Evolutionary conservation across 805 yeast species (phyloP), one percentile per base, ranked within the genome.

Genomic region (Pichia nanzhaoensis): DNA sequence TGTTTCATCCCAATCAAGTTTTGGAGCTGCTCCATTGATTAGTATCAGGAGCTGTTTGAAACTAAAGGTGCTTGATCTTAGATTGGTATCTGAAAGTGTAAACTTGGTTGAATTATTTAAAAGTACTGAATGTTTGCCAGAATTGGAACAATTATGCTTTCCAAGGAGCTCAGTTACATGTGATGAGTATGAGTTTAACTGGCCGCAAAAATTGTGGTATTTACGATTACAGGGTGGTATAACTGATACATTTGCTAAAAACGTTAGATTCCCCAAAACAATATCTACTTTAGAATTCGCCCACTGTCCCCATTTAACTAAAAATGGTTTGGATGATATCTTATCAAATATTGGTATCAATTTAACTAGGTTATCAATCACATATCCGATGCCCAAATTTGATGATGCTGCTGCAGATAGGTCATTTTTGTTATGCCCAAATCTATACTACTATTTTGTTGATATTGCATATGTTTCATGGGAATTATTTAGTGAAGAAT

Each of bases 1-100:
- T 55, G 75, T 84, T 7, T 96, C 98, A 0, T 96, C 98, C 3
- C 98, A 91, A 59, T 82, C 97, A 28, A 84, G 95, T 66, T 91
- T 93, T 68, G 99, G 99, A 0, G 74, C 80, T 41, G 84, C 95
- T 2, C 97, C 98, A 1, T 66, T 91, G 52, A 75, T 87, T n/a
- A 80, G 95, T 41, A 69, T 93, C 37, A 75, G 85, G 47, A 69
- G 80, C 36, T 93, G 99, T 60, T 66, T 66, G 19, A 70, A 73
- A 24, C 66, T 91, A 46, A 70, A 70, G 50, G 74, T 78, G 2
- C 67, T 91, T 32, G 97, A 91, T 59, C 65, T 91, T 48, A 77
- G 95, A 12, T 68, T 89, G 20, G 97, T 91, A 3, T 84, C 95
- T 3, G 98, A 90, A 63, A 86, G 95, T 0, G 84, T 93, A 5